Evolutionary conservation across 345 rosid species (phyloP).

Genomic region (Excoecaria agallocha): DNA sequence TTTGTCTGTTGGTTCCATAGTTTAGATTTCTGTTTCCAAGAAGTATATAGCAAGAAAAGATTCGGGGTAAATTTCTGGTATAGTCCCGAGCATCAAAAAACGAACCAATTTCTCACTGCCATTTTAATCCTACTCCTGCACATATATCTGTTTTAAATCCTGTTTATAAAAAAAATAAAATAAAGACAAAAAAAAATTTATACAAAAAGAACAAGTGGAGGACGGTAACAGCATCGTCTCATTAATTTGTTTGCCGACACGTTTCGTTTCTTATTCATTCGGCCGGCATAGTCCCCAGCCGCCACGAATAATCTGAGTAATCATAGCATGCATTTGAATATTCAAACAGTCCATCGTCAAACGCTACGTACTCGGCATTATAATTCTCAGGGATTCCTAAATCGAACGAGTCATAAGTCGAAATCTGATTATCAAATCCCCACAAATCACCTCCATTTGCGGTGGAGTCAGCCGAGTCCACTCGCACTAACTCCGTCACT

Average conservation of each 20-base stretch:
- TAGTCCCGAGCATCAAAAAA: neutral
- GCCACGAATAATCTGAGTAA: slow-evolving; percentile 29
- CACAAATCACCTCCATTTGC: slow-evolving; percentile 32
- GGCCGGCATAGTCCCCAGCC: slow-evolving; percentile 32
- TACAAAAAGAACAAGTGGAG: neutral
- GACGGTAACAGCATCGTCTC: slow-evolving; percentile 3
- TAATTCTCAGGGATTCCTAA: slow-evolving; percentile 13
- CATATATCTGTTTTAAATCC: neutral
- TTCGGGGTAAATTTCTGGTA: neutral
- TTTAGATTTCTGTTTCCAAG: no score
- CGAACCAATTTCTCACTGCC: neutral
- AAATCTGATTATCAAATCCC: slow-evolving; percentile 35
- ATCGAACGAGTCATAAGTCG: slow-evolving; percentile 38
- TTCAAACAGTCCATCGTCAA: slow-evolving; percentile 40
- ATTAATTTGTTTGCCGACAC: no score
- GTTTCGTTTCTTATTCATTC: slow-evolving; percentile 1
- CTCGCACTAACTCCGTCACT: slow-evolving; percentile 27
- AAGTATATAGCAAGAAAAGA: no score
- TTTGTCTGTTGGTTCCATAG: no score
- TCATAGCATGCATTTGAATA: slow-evolving; percentile 37
- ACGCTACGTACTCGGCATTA: slow-evolving; percentile 23
- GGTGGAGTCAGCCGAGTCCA: slow-evolving; percentile 26
- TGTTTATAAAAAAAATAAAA: neutral
- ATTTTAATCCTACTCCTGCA: slow-evolving; percentile 19
- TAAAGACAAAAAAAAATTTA: neutral